Percentiles rank a stretch among this genome's conserved stretches.
Evolutionary conservation across 331 rosid genomes (phyloP).

Genomic region (Quercus tomentella): DNA sequence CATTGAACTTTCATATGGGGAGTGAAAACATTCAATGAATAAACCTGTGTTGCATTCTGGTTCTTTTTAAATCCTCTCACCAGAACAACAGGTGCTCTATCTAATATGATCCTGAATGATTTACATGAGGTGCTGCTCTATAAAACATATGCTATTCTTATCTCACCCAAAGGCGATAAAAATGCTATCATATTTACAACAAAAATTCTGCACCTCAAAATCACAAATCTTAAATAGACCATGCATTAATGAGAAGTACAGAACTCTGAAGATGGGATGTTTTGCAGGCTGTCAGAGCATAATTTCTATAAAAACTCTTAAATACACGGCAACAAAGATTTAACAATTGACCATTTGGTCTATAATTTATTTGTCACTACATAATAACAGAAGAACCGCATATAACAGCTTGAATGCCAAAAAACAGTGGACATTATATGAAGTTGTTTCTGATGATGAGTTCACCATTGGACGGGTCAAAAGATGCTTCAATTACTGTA

Average conservation of each 20-base stretch:
- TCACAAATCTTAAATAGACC: background rate
- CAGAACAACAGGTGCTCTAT: background rate
- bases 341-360: background rate
- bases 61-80: background rate
- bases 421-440: constrained; percentile 11
- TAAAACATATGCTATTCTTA: too few species aligned
- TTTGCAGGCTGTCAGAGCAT: background rate
- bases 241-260: background rate
- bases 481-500: constrained; percentile 57
- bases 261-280: background rate
- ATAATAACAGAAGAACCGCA: background rate
- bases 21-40: too few species aligned
- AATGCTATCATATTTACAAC: background rate
- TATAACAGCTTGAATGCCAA: background rate
- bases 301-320: background rate
- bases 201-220: background rate
- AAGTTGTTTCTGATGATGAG: constrained; percentile 40
- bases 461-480: constrained; percentile 62
- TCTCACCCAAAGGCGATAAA: background rate
- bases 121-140: background rate
- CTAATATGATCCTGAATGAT: background rate
- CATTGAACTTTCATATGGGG: too few species aligned
- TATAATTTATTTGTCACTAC: background rate
- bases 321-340: background rate
- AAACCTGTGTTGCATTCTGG: too few species aligned